These are phyloP conservation scores for Aspergillus novoparasiticus DNA, from an alignment of 2,329 filamentous ascomycete species.

Conservation along the genomic window DNA sequence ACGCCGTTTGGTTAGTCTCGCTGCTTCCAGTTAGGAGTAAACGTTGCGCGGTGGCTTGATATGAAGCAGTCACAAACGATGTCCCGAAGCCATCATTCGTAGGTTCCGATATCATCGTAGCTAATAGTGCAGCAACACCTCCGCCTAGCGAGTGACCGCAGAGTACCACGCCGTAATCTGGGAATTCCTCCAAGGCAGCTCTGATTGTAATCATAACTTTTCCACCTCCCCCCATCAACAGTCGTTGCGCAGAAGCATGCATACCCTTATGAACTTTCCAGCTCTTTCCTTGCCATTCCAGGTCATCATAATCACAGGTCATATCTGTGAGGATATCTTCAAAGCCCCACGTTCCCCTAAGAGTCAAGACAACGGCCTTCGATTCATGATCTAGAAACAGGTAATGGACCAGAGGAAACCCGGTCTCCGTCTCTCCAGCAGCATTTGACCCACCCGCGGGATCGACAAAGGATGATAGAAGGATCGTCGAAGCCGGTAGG, in stretches of 20 bases:
- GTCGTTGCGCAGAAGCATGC: constrained; percentile 68
- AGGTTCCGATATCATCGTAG: constrained; percentile 70
- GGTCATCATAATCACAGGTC: constrained; percentile 71
- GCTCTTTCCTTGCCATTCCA: constrained; percentile 59
- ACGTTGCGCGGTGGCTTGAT: constrained; percentile 38
- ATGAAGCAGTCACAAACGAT: constrained; percentile 64
- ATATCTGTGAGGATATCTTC: constrained; percentile 74
- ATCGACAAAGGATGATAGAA: constrained; percentile 72
- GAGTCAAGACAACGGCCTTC: constrained; percentile 71
- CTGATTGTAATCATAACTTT: constrained; percentile 67
- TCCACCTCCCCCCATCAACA: constrained; percentile 69
- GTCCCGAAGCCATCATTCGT: constrained; percentile 51
- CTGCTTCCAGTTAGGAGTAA: constrained; percentile 37
- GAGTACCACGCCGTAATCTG: constrained; percentile 69
- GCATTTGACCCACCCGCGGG: constrained; percentile 68
- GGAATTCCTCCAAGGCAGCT: constrained; percentile 66
- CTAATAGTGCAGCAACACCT: constrained; percentile 69
- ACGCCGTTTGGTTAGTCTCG: constrained; percentile 24
- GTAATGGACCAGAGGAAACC: constrained; percentile 72
- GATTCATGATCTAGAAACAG: constrained; percentile 72
- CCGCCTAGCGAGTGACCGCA: constrained; percentile 72
- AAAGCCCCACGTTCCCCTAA: constrained; percentile 71
- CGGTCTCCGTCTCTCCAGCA: constrained; percentile 65
- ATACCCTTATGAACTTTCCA: constrained; percentile 77
- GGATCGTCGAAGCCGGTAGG: constrained; percentile 49